Conservation (phyloP, 495 filamentous ascomycete species). For the Talaromyces wortmannii region DNA sequence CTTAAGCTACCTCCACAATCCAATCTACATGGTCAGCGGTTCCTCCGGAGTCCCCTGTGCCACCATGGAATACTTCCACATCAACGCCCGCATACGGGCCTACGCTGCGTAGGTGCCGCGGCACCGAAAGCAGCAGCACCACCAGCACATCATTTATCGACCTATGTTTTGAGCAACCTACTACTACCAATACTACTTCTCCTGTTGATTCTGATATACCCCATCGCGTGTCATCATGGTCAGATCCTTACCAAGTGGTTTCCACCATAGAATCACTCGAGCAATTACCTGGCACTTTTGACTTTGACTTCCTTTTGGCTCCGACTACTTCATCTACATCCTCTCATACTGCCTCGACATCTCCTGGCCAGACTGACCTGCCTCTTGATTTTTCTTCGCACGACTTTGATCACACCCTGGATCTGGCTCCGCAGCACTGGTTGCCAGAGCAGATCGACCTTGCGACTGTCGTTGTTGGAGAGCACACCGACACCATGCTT, state of each 20-base stretch:
- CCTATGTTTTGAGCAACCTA: slow-evolving; percentile 3
- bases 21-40: slow-evolving; percentile 2
- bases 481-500: neutral
- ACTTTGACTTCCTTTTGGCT: neutral
- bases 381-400: neutral
- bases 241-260: neutral
- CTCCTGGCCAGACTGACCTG: neutral
- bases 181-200: neutral
- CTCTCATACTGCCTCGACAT: neutral
- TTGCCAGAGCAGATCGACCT: neutral
- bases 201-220: neutral
- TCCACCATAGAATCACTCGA: neutral
- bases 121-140: neutral
- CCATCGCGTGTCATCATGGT: neutral
- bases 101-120: neutral
- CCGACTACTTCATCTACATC: neutral
- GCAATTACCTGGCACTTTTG: neutral
- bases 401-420: neutral
- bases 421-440: neutral
- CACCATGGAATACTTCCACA: slow-evolving; percentile 1
- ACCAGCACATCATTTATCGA: neutral
- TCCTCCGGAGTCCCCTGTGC: slow-evolving; percentile 2
- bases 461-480: neutral
- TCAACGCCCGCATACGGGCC: neutral
- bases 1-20: neutral